phyloP scores from a whole-genome alignment of 805 yeast genomes.

The Nematodospora valgi region DNA sequence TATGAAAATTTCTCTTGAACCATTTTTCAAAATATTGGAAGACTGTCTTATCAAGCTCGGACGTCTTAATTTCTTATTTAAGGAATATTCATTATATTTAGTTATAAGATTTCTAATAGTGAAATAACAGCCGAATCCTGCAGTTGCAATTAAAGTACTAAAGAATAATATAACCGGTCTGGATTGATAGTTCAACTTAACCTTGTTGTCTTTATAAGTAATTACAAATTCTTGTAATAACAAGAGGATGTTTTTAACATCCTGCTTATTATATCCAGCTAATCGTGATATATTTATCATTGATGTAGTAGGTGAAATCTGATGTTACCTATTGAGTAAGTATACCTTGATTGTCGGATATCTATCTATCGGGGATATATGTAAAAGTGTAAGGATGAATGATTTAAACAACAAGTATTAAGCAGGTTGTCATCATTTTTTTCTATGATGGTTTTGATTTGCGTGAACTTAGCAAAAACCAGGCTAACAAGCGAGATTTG shows the following conservation, averaged over 20 bases:
- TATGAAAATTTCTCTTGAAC: slow-evolving; percentile 47
- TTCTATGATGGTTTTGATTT: too few species aligned
- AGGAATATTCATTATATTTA: slow-evolving; percentile 27
- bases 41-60: slow-evolving; percentile 40
- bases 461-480: too few species aligned
- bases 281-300: slow-evolving; percentile 36
- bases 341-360: background rate
- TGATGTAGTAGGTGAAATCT: background rate
- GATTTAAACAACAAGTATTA: too few species aligned
- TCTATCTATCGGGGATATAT: too few species aligned
- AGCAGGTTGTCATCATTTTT: too few species aligned
- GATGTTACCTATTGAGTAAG: background rate
- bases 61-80: slow-evolving; percentile 23
- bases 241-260: slow-evolving; percentile 29
- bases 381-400: too few species aligned
- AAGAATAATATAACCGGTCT: slow-evolving; percentile 42
- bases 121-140: slow-evolving; percentile 37
- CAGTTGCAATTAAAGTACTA: slow-evolving; percentile 37
- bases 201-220: slow-evolving; percentile 33
- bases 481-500: too few species aligned
- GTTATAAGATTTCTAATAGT: slow-evolving; percentile 26
- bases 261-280: slow-evolving; percentile 29
- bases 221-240: slow-evolving; percentile 34
- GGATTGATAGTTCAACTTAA: slow-evolving; percentile 37
- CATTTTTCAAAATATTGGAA: slow-evolving; percentile 41